phyloP scores from a whole-genome alignment of 345 rosid genomes.

The Eucalyptus virginea region DNA sequence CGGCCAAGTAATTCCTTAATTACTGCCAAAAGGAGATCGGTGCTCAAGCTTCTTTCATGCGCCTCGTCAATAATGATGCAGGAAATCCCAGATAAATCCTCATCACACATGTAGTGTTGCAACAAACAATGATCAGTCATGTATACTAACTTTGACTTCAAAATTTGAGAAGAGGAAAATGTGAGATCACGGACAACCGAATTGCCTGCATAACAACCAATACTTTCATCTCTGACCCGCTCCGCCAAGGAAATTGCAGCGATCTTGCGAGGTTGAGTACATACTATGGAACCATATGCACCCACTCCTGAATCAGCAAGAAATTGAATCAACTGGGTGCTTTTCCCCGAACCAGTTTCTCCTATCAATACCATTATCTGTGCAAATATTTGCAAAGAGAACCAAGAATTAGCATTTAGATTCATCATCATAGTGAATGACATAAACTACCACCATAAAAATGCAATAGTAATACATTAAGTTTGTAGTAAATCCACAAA shows the following conservation, averaged over 20 bases:
- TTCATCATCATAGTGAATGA: not conserved
- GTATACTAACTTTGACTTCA: constrained; percentile 49
- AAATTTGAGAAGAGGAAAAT: constrained; percentile 43
- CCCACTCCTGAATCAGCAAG: constrained; percentile 81
- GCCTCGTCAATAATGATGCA: constrained; percentile 86
- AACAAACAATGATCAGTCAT: constrained; percentile 85
- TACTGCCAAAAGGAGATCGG: constrained; percentile 80
- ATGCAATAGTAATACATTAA: not conserved
- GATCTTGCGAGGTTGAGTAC: constrained; percentile 88
- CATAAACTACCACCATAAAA: not conserved
- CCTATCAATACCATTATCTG: constrained; percentile 77
- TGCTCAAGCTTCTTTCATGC: constrained; percentile 91
- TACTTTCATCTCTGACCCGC: constrained; percentile 70
- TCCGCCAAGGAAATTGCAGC: constrained; percentile 67
- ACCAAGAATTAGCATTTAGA: not conserved
- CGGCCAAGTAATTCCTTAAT: constrained; percentile 41
- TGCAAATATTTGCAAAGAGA: not conserved
- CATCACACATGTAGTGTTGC: constrained; percentile 62
- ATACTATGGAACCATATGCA: constrained; percentile 43
- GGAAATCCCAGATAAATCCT: constrained; percentile 62
- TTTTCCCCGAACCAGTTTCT: constrained; percentile 96
- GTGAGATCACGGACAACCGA: constrained; percentile 37
- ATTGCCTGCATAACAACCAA: constrained; percentile 52
- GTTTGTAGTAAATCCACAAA: not conserved
- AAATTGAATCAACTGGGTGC: constrained; percentile 87